phyloP scores from a whole-genome alignment of 176 grass and related monocot genomes.

The Tuctoria greenei region DNA sequence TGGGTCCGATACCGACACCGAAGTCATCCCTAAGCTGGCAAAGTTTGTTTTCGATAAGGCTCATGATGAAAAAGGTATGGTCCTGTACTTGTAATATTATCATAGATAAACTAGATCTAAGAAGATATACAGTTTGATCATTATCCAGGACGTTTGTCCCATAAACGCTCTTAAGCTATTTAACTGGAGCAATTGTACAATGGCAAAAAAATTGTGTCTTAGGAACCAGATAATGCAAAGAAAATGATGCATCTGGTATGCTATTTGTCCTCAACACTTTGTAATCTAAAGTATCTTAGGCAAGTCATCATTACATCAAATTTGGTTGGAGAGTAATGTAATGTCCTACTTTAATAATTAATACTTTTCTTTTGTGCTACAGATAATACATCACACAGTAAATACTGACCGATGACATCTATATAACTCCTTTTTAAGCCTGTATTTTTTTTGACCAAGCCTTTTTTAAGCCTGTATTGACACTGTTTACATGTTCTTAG shows the following conservation, averaged over 20 bases:
- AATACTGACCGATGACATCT: background rate
- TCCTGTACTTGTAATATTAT: background rate
- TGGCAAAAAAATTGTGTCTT: background rate
- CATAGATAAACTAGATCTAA: background rate
- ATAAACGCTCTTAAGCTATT: background rate
- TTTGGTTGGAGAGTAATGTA: background rate
- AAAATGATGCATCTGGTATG: background rate
- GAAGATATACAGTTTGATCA: constrained; percentile 14
- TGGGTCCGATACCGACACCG: constrained; percentile 93
- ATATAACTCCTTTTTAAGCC: background rate
- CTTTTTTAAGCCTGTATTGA: background rate
- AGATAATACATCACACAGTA: background rate
- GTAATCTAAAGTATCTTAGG: background rate
- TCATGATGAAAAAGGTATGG: constrained; percentile 69
- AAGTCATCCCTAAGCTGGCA: constrained; percentile 95
- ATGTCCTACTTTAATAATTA: too few relatives aligned
- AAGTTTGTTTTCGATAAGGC: constrained; percentile 95
- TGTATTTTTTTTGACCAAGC: too few relatives aligned
- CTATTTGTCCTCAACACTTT: background rate
- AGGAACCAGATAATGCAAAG: background rate
- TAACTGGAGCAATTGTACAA: background rate
- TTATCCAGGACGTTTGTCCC: background rate
- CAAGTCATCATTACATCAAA: background rate
- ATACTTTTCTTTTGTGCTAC: too few relatives aligned
- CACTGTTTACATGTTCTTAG: constrained; percentile 33